Base-by-base conservation (phyloP, 176 grass and related monocot species). In the Melocanna baccifera region DNA sequence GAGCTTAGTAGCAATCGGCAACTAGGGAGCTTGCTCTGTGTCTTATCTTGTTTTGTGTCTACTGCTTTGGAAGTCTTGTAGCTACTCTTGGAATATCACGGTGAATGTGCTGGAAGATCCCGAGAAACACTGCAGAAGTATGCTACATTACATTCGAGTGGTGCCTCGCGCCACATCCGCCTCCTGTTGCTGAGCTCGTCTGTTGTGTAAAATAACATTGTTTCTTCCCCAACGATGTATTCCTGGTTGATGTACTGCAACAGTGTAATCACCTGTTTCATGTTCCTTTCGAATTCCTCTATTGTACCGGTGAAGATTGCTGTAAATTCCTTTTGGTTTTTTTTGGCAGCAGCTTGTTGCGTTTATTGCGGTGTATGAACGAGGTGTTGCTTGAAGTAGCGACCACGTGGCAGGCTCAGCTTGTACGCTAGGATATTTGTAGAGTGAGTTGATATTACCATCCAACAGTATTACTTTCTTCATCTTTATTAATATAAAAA, bases 51-150 rank as follows among this genome's bases (percentile, higher is more conserved):
- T 76, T 14, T 20, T 63, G 39, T 72, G 13, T 71, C 59, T 56
- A 71, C 30, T 50, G 7, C 9, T 89, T 71, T 89, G 46, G 4
- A 66, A 77, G 67, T 78, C 46, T 86, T 90, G 78, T 78, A 90
- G 75, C 76, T 26, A 11, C 58, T 26, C 30, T 2, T 25, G 41
- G 58, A 36, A 19, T 45, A 56, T 57, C 20, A 25, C 25, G 63
- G 13, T 70, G 83, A 65, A 89, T 69, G 59, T 75, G 50, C 48
- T 39, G 80, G 53, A 34, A 30, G 23, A 45, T 16, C 3, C 37
- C 25, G 19, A 72, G 40, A 72, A 62, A 30, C 5, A 59, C 47
- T 42, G n/a, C 30, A 23, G n/a, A 23, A 15, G 8, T 39, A 39
- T 32, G 66, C 3, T 69, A 32, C 63, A 16, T 32, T 7, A 2